These are phyloP conservation scores for Rhododendron griersonianum DNA, from an alignment of 148 eudicot species.

Conservation along the genomic window DNA sequence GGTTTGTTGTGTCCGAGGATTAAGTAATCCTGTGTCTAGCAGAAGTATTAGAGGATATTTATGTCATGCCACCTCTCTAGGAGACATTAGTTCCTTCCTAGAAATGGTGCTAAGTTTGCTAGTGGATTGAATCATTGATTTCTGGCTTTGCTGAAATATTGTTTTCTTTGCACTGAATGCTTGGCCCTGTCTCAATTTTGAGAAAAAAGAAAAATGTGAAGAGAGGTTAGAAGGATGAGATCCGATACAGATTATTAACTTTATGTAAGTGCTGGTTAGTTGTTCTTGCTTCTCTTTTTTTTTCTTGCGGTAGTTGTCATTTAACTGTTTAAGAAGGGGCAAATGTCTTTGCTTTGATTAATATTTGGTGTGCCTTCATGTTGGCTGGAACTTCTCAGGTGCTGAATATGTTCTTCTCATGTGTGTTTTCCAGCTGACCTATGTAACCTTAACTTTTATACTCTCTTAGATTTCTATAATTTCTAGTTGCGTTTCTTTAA, in stretches of 20 bases:
- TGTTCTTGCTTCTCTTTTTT: background rate
- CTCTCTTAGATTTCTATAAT: too few relatives aligned
- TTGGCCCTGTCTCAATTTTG: too few relatives aligned
- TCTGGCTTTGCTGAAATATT: background rate
- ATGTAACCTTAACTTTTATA: too few relatives aligned
- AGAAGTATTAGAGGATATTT: too few relatives aligned
- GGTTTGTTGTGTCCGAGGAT: too few relatives aligned
- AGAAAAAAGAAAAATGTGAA: background rate
- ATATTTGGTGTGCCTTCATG: background rate
- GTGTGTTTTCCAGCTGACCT: background rate
- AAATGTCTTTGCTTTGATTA: background rate
- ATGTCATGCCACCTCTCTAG: background rate
- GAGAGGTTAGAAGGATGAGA: background rate
- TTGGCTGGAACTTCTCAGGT: background rate
- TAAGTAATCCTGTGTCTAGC: too few relatives aligned
- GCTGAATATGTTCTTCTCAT: background rate
- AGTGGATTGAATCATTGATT: background rate
- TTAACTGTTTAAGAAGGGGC: too few relatives aligned
- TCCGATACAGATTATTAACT: background rate
- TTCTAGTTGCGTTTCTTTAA: too few relatives aligned
- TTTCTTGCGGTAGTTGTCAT: too few relatives aligned
- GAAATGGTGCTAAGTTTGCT: background rate
- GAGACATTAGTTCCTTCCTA: background rate
- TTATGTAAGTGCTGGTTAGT: background rate
- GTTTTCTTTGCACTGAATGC: background rate